A percentile compares a stretch with the other conserved stretches of the same genome.
Conservation (phyloP, 2,329 filamentous ascomycete genomes). For the Pseudogymnoascus sp. region DNA sequence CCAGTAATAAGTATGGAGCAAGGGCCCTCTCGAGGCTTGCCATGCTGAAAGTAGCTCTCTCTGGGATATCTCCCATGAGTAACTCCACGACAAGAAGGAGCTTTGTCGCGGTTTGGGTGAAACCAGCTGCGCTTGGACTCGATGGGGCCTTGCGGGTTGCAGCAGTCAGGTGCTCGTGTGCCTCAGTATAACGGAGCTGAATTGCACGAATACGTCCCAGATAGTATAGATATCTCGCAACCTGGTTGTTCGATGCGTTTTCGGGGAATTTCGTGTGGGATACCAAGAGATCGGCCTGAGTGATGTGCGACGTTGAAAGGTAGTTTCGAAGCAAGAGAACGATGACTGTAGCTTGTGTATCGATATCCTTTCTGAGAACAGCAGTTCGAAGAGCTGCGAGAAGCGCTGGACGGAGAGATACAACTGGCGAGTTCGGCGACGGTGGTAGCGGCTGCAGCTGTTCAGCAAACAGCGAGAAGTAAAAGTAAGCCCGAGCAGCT, state of each 20-base stretch:
- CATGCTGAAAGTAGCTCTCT: conserved; percentile 88
- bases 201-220: conserved; percentile 93
- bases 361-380: conserved; percentile 92
- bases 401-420: conserved; percentile 76
- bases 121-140: conserved; percentile 79
- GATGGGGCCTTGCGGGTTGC: conserved; percentile 93
- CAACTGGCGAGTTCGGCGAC: conserved; percentile 78
- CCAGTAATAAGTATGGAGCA: conserved; percentile 86
- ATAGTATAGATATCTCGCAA: conserved; percentile 95
- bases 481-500: conserved; percentile 94
- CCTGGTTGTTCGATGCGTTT: conserved; percentile 94
- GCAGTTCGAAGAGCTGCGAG: conserved; percentile 85
- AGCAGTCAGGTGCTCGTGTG: conserved; percentile 85
- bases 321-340: conserved; percentile 94
- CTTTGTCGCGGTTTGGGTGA: conserved; percentile 94
- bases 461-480: conserved; percentile 93
- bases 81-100: conserved; percentile 93
- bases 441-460: conserved; percentile 79
- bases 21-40: conserved; percentile 78
- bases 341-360: conserved; percentile 94
- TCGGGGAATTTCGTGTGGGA: conserved; percentile 93
- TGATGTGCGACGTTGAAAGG: conserved; percentile 89
- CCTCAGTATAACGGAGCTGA: conserved; percentile 93
- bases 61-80: conserved; percentile 96
- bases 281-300: conserved; percentile 89